Evolutionary conservation across 2,329 filamentous ascomycete species (phyloP).

Genomic region (Colletotrichum paranaense): DNA sequence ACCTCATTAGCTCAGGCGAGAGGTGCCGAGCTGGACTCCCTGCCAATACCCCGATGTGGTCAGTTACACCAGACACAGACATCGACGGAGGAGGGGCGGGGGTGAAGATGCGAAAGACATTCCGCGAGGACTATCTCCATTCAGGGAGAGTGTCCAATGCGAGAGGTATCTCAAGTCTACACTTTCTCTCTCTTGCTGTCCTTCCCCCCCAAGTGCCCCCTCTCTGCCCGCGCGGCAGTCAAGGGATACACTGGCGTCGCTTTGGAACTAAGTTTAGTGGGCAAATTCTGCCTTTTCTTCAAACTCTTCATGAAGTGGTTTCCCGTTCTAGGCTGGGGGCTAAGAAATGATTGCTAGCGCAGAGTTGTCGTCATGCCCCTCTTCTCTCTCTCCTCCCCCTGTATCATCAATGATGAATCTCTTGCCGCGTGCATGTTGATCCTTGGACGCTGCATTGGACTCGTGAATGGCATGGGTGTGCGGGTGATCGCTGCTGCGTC

Average conservation of each 20-base stretch:
- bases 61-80: conserved; percentile 8
- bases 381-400: background rate
- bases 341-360: background rate
- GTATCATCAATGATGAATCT: background rate
- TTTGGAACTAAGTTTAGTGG: background rate
- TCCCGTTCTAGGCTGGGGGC: background rate
- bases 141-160: background rate
- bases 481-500: background rate
- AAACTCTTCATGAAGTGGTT: background rate
- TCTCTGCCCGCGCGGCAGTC: background rate
- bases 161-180: background rate
- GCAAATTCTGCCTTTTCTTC: background rate
- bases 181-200: background rate
- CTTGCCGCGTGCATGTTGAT: background rate
- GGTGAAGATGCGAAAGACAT: conserved; percentile 21
- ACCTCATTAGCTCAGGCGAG: background rate
- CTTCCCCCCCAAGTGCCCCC: background rate
- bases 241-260: background rate
- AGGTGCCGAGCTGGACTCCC: conserved; percentile 15
- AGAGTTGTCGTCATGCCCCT: background rate
- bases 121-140: conserved; percentile 8
- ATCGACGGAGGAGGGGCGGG: background rate
- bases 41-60: conserved; percentile 19
- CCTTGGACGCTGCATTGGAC: background rate
- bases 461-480: background rate